Conservation (phyloP, 2,329 filamentous ascomycete genomes). For the Bertia moriformis region DNA sequence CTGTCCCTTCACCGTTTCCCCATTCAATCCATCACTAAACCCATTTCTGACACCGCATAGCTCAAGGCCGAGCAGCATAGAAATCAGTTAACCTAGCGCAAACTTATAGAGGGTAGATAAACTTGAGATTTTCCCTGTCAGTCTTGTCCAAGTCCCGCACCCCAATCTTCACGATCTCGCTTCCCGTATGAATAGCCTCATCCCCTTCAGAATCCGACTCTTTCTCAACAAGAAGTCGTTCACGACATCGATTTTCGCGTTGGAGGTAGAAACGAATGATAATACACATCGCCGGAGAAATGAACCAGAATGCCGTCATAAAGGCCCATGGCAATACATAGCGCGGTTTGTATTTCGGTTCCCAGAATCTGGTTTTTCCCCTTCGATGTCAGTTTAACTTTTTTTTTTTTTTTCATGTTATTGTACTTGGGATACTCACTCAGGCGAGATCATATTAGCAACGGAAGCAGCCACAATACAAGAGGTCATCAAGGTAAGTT, state of each 20-base stretch:
- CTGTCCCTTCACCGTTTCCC: not conserved
- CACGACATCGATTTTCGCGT: conserved; percentile 6
- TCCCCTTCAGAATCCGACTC: not conserved
- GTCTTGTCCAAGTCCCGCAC: conserved; percentile 7
- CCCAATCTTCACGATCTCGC: conserved; percentile 6
- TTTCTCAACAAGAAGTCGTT: conserved; percentile 1
- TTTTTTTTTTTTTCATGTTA: too few relatives aligned
- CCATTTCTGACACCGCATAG: not conserved
- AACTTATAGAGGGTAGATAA: conserved; percentile 6
- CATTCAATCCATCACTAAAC: not conserved
- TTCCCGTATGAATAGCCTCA: not conserved
- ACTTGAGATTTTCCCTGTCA: conserved; percentile 7
- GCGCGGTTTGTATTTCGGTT: conserved; percentile 8
- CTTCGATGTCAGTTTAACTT: too few relatives aligned
- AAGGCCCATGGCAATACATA: conserved; percentile 9
- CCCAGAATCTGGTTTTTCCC: conserved; percentile 9
- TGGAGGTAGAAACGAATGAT: conserved; percentile 9
- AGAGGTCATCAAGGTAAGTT: conserved; percentile 9
- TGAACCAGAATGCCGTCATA: conserved; percentile 11
- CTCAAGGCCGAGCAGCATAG: too few relatives aligned
- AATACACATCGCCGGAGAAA: conserved; percentile 10
- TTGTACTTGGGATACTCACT: conserved; percentile 7
- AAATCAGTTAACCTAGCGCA: too few relatives aligned
- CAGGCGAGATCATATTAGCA: conserved; percentile 13
- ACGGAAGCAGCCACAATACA: conserved; percentile 9